Evolutionary conservation across 371 early-diverging fungal genomes (phyloP).

Genomic region (Nematocida displodere): DNA sequence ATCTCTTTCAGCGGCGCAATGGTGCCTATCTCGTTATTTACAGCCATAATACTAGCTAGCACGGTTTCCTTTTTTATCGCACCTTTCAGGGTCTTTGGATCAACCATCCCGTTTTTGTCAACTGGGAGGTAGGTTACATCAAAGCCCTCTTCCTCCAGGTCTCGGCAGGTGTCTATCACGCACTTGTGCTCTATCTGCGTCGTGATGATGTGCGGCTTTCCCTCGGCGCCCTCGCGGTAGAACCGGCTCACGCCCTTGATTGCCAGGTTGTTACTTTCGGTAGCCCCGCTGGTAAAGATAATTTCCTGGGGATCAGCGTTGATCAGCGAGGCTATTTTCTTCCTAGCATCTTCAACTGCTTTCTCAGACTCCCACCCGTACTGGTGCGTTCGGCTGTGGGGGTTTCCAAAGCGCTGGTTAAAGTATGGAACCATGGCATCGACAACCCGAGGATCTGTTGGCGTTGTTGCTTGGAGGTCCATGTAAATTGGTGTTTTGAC

Average conservation of each 20-base stretch:
- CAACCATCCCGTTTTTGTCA: conserved; percentile 74
- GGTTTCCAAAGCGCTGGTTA: conserved; percentile 88
- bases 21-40: conserved; percentile 98
- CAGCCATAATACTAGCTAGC: conserved; percentile 88
- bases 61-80: conserved; percentile 82
- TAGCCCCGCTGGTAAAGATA: conserved; percentile 94
- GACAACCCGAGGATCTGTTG: conserved; percentile 88
- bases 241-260: conserved; percentile 89
- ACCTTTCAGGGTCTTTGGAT: conserved; percentile 69
- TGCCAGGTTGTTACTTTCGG: conserved; percentile 92
- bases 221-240: conserved; percentile 72
- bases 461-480: conserved; percentile 91
- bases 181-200: conserved; percentile 98
- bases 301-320: conserved; percentile 93
- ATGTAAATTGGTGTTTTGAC: conserved; percentile 72
- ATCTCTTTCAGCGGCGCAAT: conserved; percentile 90
- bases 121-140: conserved; percentile 94
- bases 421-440: conserved; percentile 92
- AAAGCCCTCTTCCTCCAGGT: conserved; percentile 81
- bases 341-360: conserved; percentile 82
- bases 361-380: conserved; percentile 96
- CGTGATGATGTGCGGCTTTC: conserved; percentile 82
- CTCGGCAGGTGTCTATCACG: conserved; percentile 92
- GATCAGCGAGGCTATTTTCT: conserved; percentile 79
- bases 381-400: conserved; percentile 90